phyloP scores from a whole-genome alignment of 192 early-diverging fungal genomes.

The Martensiomyces pterosporus region DNA sequence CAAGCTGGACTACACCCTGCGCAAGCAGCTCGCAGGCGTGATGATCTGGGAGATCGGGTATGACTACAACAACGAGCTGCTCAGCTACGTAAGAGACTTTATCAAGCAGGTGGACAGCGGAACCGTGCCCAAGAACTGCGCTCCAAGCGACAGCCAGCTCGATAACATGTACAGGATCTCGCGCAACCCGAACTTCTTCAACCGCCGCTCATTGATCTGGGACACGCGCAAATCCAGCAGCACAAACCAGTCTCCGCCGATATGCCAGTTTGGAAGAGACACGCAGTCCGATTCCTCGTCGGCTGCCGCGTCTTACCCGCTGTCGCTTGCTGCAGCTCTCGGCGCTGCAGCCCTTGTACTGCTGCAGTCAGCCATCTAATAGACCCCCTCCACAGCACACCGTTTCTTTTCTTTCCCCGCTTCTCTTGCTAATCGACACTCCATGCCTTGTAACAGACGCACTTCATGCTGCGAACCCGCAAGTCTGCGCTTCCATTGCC shows the following conservation, averaged over 20 bases:
- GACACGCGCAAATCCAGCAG: constrained; percentile 2
- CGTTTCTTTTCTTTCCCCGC: not conserved
- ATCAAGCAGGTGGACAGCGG: constrained; percentile 28
- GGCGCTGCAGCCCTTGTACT: no score
- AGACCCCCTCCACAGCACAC: no score
- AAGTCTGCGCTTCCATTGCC: no score
- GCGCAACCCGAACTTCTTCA: constrained; percentile 43
- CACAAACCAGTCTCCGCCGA: constrained; percentile 16
- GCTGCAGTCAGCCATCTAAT: no score
- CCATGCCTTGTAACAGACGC: constrained; percentile 5
- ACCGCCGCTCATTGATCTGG: constrained; percentile 21
- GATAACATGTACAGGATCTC: constrained; percentile 29
- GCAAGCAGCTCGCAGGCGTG: constrained; percentile 60
- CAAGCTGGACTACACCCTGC: constrained; percentile 61
- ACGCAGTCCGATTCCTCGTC: no score
- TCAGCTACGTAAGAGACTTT: constrained; percentile 49
- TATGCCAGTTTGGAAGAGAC: constrained; percentile 42
- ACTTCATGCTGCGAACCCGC: no score
- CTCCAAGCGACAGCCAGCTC: constrained; percentile 30
- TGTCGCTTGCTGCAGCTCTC: no score
- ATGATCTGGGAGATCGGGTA: constrained; percentile 75
- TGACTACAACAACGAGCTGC: constrained; percentile 63
- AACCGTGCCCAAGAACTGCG: constrained; percentile 30
- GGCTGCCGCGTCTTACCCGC: no score
- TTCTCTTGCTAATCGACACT: no score